Conservation (phyloP, 108 stramenopile species). For the Nitzschia sp. region DNA sequence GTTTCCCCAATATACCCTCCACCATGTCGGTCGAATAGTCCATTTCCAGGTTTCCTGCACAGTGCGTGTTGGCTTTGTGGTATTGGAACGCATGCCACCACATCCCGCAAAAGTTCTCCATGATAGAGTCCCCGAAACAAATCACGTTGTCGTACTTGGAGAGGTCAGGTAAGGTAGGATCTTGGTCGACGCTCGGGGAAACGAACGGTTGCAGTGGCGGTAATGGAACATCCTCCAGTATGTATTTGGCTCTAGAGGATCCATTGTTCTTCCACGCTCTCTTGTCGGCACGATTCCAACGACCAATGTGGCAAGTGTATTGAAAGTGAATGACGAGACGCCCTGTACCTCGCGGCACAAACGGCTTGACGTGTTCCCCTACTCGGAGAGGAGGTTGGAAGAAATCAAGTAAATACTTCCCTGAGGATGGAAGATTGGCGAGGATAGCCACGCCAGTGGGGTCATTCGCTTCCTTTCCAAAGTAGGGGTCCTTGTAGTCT, state of each 20-base stretch:
- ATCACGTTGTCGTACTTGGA: too few species aligned
- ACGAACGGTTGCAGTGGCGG: conserved; percentile 22
- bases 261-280: conserved; percentile 15
- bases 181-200: neutral
- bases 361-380: too few species aligned
- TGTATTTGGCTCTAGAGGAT: neutral
- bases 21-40: too few species aligned
- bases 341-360: neutral
- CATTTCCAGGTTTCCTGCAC: too few species aligned
- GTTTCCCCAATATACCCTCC: neutral
- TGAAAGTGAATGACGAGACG: conserved; percentile 18
- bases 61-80: too few species aligned
- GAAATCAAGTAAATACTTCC: too few species aligned
- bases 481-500: conserved; percentile 3
- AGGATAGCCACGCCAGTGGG: neutral
- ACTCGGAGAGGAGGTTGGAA: too few species aligned
- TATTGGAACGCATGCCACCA: too few species aligned
- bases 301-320: conserved; percentile 34
- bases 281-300: conserved; percentile 2
- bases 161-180: too few species aligned
- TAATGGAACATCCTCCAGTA: neutral
- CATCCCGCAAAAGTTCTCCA: too few species aligned
- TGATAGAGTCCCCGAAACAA: too few species aligned
- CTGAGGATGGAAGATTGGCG: neutral
- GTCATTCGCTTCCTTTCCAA: neutral